These are phyloP conservation scores for Lachancea thermotolerans DNA, from an alignment of 805 yeast genomes.

Conservation along the genomic window DNA sequence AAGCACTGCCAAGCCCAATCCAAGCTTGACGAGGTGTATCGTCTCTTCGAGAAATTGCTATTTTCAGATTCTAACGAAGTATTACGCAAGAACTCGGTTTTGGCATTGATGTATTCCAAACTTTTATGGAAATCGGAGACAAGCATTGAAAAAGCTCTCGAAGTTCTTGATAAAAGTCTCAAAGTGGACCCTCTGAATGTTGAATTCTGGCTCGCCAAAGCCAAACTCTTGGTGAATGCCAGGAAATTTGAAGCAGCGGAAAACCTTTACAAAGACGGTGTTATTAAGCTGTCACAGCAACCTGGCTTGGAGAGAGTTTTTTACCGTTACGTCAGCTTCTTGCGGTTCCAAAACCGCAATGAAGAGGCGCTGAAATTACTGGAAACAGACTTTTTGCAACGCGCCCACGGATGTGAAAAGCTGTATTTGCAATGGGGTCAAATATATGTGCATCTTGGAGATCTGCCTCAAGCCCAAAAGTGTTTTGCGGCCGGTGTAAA, in stretches of 20 bases:
- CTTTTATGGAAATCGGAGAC: slow-evolving; percentile 49
- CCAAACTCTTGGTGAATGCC: slow-evolving; percentile 49
- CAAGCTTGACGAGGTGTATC: slow-evolving; percentile 30
- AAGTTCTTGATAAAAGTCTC: slow-evolving; percentile 45
- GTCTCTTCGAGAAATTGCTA: slow-evolving; percentile 49
- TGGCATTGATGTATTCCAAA: slow-evolving; percentile 66
- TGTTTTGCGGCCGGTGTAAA: slow-evolving; percentile 44
- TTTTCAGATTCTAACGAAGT: slow-evolving; percentile 17
- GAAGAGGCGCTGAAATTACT: slow-evolving; percentile 37
- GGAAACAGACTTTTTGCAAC: slow-evolving; percentile 38
- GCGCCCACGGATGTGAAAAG: slow-evolving; percentile 45
- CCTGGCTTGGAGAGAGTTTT: slow-evolving; percentile 41
- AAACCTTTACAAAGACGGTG: slow-evolving; percentile 36
- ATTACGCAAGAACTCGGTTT: slow-evolving; percentile 43
- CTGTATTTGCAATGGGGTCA: slow-evolving; percentile 61
- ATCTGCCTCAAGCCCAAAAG: slow-evolving; percentile 40
- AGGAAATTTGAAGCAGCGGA: slow-evolving; percentile 34
- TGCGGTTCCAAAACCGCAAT: slow-evolving; percentile 35
- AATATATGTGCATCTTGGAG: slow-evolving; percentile 32
- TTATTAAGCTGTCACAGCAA: slow-evolving; percentile 26
- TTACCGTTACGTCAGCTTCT: slow-evolving; percentile 51
- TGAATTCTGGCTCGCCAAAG: slow-evolving; percentile 64
- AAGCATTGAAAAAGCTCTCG: slow-evolving; percentile 46
- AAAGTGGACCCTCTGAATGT: slow-evolving; percentile 39
- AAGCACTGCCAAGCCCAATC: slow-evolving; percentile 30